Evolutionary conservation across 192 early-diverging fungal species (phyloP), one percentile per base, ranked within the genome.

Genomic region (Coemansia aciculifera): DNA sequence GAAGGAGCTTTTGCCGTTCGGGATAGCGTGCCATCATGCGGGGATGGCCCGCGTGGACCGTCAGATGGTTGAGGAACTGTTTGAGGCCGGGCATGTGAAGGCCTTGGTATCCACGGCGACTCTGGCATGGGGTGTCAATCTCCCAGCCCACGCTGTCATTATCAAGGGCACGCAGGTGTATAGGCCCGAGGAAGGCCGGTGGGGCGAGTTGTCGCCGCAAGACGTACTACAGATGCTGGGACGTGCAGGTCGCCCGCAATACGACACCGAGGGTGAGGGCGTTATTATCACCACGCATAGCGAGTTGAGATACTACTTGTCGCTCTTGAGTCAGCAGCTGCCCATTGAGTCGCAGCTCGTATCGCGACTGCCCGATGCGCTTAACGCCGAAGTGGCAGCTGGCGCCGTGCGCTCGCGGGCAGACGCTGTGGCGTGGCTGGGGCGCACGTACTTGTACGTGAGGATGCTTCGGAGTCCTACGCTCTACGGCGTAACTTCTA

Each of bases 161-260:
- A 99, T 99, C 79, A 98, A 97, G 82, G 97, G 97, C 17, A 99
- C 97, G 11, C 96, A 99, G 73, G 91, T 99, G 56, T 99, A 99
- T 74, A 91, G 87, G 36, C 94, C 97, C 12, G 95, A 98, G 78
- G 92, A 95, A 77, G 97, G 97, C 56, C 74, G 88, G 6, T 99
- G 96, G 95, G 85, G 89, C n/a, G 96, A 99, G 80, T 72, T 99
- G 59, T 91, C 89, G 40, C 94, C 95, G 52, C 95, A 98, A 68
- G 97, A 99, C 86, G 92, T 98, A 34, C 87, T 99, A 67, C 97
- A 99, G 78, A 99, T 99, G 95, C 77, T 99, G 59, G 97, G 97
- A 44, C 90, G 97, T 64, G 94, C 97, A 21, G 97, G 97, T 83
- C 90, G 97, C 39, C 97, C 97, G 32, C 94, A 97, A 72, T 99